A percentile compares a stretch with the other conserved stretches of the same genome.
phyloP scores from a whole-genome alignment of 2,329 filamentous ascomycete genomes.

The Pseudogymnoascus sp. region DNA sequence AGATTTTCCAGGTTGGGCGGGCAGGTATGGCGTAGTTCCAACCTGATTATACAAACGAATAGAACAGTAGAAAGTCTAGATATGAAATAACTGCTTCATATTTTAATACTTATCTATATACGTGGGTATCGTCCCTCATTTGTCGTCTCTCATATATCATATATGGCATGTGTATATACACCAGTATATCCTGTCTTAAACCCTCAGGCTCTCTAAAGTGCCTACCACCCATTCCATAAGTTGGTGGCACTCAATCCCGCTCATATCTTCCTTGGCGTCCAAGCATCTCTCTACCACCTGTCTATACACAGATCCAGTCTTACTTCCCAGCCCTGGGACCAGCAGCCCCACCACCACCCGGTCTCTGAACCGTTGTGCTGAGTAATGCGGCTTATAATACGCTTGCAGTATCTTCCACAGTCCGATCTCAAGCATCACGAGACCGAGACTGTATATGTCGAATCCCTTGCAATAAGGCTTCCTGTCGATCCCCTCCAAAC shows the following conservation, averaged over 20 bases:
- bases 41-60: not conserved
- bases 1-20: conserved; percentile 83
- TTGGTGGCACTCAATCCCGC: conserved; percentile 30
- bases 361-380: conserved; percentile 35
- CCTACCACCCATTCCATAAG: conserved; percentile 37
- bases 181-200: conserved; percentile 15
- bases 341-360: conserved; percentile 34
- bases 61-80: not conserved
- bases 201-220: conserved; percentile 32
- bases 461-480: conserved; percentile 32
- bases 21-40: conserved; percentile 44
- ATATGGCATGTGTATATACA: conserved; percentile 5
- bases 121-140: not conserved
- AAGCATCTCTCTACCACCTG: conserved; percentile 37
- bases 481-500: conserved; percentile 31
- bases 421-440: conserved; percentile 43
- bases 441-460: conserved; percentile 40
- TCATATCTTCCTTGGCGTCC: conserved; percentile 30
- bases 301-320: conserved; percentile 33
- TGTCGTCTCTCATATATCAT: not conserved
- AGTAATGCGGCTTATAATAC: conserved; percentile 36
- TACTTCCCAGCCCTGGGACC: conserved; percentile 34
- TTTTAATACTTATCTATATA: not conserved
- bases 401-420: conserved; percentile 38
- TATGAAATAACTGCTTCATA: not conserved